A percentile compares a stretch with the other conserved stretches of the same genome.
phyloP scores from a whole-genome alignment of 225 moss, liverwort and hornwort species.

The Antitrichia curtipendula region DNA sequence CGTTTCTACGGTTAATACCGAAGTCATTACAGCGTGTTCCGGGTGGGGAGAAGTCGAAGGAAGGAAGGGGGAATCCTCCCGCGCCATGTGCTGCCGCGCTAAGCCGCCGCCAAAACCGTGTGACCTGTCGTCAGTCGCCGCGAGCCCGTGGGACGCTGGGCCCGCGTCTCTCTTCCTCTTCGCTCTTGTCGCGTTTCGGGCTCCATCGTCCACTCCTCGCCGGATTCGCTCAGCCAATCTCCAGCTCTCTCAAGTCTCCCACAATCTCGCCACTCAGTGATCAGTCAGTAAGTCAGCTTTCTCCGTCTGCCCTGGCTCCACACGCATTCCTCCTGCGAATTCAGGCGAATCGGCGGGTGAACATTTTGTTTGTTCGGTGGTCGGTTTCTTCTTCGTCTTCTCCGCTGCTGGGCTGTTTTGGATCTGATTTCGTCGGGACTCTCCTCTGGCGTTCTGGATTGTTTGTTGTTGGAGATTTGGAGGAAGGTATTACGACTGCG shows the following conservation, averaged over 20 bases:
- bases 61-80: background rate
- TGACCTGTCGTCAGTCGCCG: background rate
- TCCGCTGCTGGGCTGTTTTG: background rate
- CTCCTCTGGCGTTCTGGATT: background rate
- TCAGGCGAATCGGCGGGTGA: background rate
- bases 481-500: background rate
- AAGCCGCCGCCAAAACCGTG: conserved; percentile 4
- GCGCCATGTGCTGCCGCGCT: conserved; percentile 4
- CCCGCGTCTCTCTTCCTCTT: background rate
- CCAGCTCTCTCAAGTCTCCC: background rate
- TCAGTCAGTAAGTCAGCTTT: background rate
- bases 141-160: background rate
- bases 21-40: background rate
- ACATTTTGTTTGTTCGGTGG: background rate
- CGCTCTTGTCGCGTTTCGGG: background rate
- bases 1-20: no score
- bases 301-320: background rate
- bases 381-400: background rate
- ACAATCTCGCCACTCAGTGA: background rate
- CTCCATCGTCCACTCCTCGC: background rate
- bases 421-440: background rate
- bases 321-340: background rate
- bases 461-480: background rate
- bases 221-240: background rate
- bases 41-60: background rate